Evolutionary conservation across 108 stramenopile genomes (phyloP).

Genomic region (Cyclotella atomus): DNA sequence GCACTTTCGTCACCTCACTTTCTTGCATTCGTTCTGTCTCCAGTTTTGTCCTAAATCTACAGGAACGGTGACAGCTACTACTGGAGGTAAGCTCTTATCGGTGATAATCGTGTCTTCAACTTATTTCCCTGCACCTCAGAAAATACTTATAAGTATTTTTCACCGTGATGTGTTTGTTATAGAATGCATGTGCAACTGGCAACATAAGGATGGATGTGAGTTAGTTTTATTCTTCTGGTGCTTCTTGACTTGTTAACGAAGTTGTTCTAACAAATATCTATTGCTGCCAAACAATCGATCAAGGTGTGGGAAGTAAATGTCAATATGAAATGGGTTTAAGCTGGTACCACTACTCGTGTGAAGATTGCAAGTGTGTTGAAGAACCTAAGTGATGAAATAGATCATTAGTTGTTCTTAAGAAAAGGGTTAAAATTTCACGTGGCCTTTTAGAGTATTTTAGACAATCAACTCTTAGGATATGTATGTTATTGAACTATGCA

Average conservation of each 20-base stretch:
- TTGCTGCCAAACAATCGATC: conserved; percentile 79
- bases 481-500: no score
- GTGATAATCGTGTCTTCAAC: no score
- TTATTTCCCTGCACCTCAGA: no score
- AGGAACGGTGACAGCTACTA: conserved; percentile 75
- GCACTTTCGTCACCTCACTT: no score
- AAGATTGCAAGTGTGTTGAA: conserved; percentile 78
- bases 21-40: neutral
- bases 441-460: no score
- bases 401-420: neutral
- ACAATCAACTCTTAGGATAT: no score
- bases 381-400: conserved; percentile 46
- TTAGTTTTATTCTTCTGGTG: neutral
- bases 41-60: conserved; percentile 73
- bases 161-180: neutral
- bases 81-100: conserved; percentile 61
- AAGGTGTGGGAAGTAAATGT: conserved; percentile 72
- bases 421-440: neutral
- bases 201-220: conserved; percentile 74
- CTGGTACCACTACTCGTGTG: conserved; percentile 82
- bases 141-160: no score
- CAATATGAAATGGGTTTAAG: conserved; percentile 81
- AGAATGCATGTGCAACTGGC: conserved; percentile 92
- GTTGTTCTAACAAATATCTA: conserved; percentile 78
- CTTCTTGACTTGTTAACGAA: no score